Conservation (phyloP, 176 grass and related monocot species). For the Coix lacrymajobi region DNA sequence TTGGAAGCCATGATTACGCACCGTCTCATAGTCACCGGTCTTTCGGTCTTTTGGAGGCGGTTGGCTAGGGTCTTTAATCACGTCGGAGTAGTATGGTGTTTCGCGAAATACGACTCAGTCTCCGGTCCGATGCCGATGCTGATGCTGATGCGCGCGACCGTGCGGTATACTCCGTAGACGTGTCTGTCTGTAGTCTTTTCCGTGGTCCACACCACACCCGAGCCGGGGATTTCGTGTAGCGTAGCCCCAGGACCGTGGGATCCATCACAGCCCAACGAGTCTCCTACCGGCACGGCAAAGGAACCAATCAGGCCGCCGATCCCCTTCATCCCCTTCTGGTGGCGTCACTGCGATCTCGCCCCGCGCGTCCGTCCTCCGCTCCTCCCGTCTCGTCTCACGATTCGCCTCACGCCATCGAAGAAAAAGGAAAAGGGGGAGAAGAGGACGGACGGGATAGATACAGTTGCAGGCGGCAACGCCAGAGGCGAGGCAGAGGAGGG, state of each 20-base stretch:
- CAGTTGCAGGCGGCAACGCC: background rate
- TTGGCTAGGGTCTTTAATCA: too few relatives aligned
- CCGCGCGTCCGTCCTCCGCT: background rate
- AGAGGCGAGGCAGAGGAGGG: background rate
- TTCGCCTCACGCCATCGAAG: background rate
- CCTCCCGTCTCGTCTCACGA: background rate
- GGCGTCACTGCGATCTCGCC: background rate
- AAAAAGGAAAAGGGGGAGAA: background rate
- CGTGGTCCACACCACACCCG: background rate
- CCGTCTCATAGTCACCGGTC: too few relatives aligned
- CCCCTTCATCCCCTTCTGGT: background rate
- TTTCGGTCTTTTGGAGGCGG: too few relatives aligned
- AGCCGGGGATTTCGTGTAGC: background rate
- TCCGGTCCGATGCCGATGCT: too few relatives aligned
- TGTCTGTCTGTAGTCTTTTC: background rate
- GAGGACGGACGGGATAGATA: background rate
- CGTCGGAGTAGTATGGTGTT: too few relatives aligned
- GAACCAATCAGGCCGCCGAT: background rate
- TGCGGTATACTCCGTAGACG: background rate
- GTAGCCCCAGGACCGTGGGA: background rate
- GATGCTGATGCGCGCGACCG: background rate
- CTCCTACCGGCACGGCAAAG: conserved; percentile 23
- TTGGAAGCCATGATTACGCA: background rate
- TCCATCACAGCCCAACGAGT: conserved; percentile 12
- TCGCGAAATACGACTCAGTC: too few relatives aligned